A percentile compares a stretch with the other conserved stretches of the same genome.
Conservation (phyloP, 805 yeast species). For the Blastobotrys robertii region DNA sequence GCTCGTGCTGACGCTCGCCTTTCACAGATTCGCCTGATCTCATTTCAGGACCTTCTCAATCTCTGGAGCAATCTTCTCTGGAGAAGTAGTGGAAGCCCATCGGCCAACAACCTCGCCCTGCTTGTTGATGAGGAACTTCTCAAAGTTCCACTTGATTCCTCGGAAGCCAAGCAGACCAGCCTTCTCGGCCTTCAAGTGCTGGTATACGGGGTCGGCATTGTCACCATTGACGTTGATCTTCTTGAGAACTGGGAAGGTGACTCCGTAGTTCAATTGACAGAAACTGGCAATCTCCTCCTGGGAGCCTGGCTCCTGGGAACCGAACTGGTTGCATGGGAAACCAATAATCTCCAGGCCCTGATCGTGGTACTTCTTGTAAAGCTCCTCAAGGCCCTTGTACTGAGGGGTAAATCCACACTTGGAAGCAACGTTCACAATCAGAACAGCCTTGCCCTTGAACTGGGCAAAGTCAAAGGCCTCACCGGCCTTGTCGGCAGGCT, state of each 20-base stretch:
- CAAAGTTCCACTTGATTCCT: slow-evolving; percentile 73
- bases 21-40: slow-evolving; percentile 10
- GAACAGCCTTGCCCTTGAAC: slow-evolving; percentile 69
- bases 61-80: slow-evolving; percentile 45
- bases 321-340: slow-evolving; percentile 90
- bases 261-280: slow-evolving; percentile 79
- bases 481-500: slow-evolving; percentile 53
- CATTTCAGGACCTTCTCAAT: slow-evolving; percentile 45
- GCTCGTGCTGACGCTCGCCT: no score
- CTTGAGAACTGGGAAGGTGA: slow-evolving; percentile 77
- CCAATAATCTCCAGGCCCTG: slow-evolving; percentile 63
- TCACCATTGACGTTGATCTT: slow-evolving; percentile 87
- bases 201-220: slow-evolving; percentile 69
- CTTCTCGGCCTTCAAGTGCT: slow-evolving; percentile 61
- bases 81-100: slow-evolving; percentile 59
- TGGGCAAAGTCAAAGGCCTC: slow-evolving; percentile 49
- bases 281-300: slow-evolving; percentile 61
- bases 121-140: slow-evolving; percentile 54
- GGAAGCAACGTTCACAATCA: slow-evolving; percentile 82
- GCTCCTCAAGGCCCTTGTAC: slow-evolving; percentile 56
- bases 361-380: slow-evolving; percentile 55
- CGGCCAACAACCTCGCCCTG: slow-evolving; percentile 52
- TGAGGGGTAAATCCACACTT: slow-evolving; percentile 76
- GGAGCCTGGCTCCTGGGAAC: slow-evolving; percentile 64
- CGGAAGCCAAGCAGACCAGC: slow-evolving; percentile 54